Percentiles rank a stretch among this genome's conserved stretches.
Conservation (phyloP, 1,284 basidiomycete species). For the Bjerkandera adusta region DNA sequence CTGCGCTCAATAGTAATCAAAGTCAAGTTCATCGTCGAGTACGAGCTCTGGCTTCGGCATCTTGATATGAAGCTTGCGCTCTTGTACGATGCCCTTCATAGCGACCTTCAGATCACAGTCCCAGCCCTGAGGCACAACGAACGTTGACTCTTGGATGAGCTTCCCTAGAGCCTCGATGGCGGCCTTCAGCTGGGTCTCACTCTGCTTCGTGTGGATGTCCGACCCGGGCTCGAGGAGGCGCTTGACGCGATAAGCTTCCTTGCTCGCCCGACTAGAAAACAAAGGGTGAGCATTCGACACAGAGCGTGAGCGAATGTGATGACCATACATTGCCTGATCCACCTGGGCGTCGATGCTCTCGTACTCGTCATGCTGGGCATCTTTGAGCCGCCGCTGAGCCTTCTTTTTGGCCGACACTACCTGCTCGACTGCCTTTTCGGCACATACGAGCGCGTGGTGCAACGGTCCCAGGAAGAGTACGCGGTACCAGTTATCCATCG, state of each 20-base stretch:
- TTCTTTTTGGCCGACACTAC: slow-evolving; percentile 31
- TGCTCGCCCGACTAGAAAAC: slow-evolving; percentile 7
- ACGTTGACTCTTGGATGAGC: slow-evolving; percentile 18
- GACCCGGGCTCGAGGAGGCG: slow-evolving; percentile 18
- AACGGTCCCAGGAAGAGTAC: slow-evolving; percentile 47
- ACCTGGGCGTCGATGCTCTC: slow-evolving; percentile 33
- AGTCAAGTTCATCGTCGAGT: slow-evolving; percentile 1
- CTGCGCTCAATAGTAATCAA: slow-evolving; percentile 1
- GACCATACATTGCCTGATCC: slow-evolving; percentile 24
- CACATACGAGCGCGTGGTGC: slow-evolving; percentile 44
- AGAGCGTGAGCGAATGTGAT: slow-evolving; percentile 10
- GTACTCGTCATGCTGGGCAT: slow-evolving; percentile 29
- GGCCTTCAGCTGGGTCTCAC: slow-evolving; percentile 19
- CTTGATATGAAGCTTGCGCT: slow-evolving; percentile 8
- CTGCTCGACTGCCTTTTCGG: slow-evolving; percentile 35
- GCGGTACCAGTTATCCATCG: slow-evolving; percentile 36
- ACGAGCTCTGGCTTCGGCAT: slow-evolving; percentile 8
- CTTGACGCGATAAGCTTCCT: slow-evolving; percentile 18
- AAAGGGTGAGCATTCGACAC: too few species aligned
- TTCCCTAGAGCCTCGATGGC: slow-evolving; percentile 14
- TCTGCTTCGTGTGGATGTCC: slow-evolving; percentile 19
- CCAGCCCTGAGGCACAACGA: slow-evolving; percentile 18
- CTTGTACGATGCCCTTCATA: slow-evolving; percentile 22
- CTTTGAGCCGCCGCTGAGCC: slow-evolving; percentile 32
- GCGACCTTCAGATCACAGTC: slow-evolving; percentile 24